phyloP scores from a whole-genome alignment of 2,329 filamentous ascomycete species.

The Parastagonospora avenae region DNA sequence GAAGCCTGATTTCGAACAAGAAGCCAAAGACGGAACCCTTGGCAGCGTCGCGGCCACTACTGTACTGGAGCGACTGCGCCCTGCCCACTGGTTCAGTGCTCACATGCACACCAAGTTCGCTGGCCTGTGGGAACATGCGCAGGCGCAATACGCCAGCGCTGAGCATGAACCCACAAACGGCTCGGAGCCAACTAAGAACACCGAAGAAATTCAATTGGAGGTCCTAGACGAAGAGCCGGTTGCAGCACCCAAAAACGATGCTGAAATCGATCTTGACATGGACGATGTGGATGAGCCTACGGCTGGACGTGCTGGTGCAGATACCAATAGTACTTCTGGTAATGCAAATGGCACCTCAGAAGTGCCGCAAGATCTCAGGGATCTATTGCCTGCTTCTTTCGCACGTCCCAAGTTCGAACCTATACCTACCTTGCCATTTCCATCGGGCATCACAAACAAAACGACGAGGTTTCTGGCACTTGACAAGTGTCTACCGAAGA shows the following conservation, averaged over 20 bases:
- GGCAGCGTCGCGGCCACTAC: slow-evolving; percentile 80
- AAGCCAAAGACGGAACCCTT: slow-evolving; percentile 75
- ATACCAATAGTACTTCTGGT: slow-evolving; percentile 10
- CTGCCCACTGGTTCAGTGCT: slow-evolving; percentile 85
- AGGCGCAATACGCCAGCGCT: slow-evolving; percentile 24
- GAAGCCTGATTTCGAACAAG: slow-evolving; percentile 76
- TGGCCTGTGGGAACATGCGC: slow-evolving; percentile 62
- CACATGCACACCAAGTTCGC: slow-evolving; percentile 90
- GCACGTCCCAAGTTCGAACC: slow-evolving; percentile 37
- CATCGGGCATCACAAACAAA: slow-evolving; percentile 75
- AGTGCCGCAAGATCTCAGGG: slow-evolving; percentile 69
- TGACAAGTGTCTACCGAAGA: slow-evolving; percentile 84
- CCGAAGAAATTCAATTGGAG: slow-evolving; percentile 63
- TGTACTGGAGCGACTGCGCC: slow-evolving; percentile 80
- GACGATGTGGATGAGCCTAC: slow-evolving; percentile 36
- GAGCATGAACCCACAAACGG: not conserved
- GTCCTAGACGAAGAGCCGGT: slow-evolving; percentile 55
- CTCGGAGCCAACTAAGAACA: slow-evolving; percentile 54
- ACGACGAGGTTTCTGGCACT: slow-evolving; percentile 84
- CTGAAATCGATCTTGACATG: slow-evolving; percentile 49
- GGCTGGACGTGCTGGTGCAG: slow-evolving; percentile 8
- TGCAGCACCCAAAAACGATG: slow-evolving; percentile 34
- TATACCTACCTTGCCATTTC: slow-evolving; percentile 59
- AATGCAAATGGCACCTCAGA: slow-evolving; percentile 18
- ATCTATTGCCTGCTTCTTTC: slow-evolving; percentile 79